Percentiles rank a stretch among this genome's conserved stretches.
phyloP scores from a whole-genome alignment of 306 rosid genomes.

The Acacia acuminata region DNA sequence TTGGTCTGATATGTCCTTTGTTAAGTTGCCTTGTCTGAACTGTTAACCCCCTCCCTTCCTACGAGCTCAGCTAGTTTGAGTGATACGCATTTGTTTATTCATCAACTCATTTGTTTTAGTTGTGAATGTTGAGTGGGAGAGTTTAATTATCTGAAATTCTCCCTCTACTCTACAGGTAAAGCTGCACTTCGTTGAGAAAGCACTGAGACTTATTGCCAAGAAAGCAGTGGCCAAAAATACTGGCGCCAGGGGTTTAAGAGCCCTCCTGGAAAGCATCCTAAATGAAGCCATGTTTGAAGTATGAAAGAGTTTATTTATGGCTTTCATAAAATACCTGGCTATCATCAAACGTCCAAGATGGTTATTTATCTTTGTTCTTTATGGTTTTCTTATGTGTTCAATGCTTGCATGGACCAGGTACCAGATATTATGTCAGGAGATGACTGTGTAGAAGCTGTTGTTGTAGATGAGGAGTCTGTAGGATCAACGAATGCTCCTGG shows the following conservation, averaged over 20 bases:
- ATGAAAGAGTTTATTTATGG: conserved; percentile 9
- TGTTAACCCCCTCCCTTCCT: neutral
- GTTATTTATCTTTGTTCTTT: neutral
- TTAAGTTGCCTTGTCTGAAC: neutral
- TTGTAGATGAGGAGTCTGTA: conserved; percentile 73
- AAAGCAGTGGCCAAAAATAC: conserved; percentile 86
- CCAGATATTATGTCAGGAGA: conserved; percentile 72
- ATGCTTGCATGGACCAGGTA: conserved; percentile 54
- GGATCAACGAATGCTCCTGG: conserved; percentile 55
- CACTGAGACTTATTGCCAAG: conserved; percentile 71
- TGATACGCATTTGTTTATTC: conserved; percentile 19
- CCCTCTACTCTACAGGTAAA: conserved; percentile 57
- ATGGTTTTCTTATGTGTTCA: conserved; percentile 8
- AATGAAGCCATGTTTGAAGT: conserved; percentile 94
- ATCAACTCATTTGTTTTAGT: conserved; percentile 8
- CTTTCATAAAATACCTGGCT: neutral
- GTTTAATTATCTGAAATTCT: conserved; percentile 15
- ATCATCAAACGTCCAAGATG: conserved; percentile 5
- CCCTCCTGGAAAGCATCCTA: conserved; percentile 70
- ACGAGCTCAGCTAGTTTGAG: conserved; percentile 11
- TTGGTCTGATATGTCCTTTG: conserved; percentile 2
- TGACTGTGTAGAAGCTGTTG: conserved; percentile 75
- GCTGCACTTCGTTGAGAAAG: conserved; percentile 71
- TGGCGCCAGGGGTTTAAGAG: conserved; percentile 91
- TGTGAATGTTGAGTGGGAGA: neutral